phyloP scores from a whole-genome alignment of 768 basidiomycete species.

The Tricholoma sp. region DNA sequence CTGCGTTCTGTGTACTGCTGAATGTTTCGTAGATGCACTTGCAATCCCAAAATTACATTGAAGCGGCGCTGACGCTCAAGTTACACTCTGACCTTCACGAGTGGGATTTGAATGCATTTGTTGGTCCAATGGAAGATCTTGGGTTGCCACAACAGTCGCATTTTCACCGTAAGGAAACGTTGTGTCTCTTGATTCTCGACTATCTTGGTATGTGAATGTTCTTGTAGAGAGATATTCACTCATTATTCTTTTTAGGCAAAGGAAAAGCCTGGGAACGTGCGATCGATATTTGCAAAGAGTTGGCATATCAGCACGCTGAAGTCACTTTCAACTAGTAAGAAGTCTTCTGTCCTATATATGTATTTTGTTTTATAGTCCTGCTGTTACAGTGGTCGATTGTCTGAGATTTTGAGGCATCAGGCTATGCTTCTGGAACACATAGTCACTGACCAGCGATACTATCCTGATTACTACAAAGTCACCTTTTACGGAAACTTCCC shows the following conservation, averaged over 20 bases:
- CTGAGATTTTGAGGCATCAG: slow-evolving; percentile 83
- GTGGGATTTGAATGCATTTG: slow-evolving; percentile 81
- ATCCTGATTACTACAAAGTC: slow-evolving; percentile 91
- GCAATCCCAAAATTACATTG: slow-evolving; percentile 85
- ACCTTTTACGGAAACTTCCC: slow-evolving; percentile 94
- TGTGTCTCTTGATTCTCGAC: slow-evolving; percentile 89
- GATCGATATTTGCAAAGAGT: slow-evolving; percentile 88
- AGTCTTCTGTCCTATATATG: slow-evolving; percentile 18
- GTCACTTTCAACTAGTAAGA: slow-evolving; percentile 89
- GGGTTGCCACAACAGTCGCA: slow-evolving; percentile 89
- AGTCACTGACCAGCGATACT: slow-evolving; percentile 75
- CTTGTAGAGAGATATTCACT: neutral
- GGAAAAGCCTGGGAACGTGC: slow-evolving; percentile 98
- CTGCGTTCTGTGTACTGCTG: slow-evolving; percentile 8
- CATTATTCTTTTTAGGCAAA: slow-evolving; percentile 50
- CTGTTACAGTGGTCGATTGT: slow-evolving; percentile 61
- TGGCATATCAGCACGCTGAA: slow-evolving; percentile 83
- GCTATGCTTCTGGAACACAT: slow-evolving; percentile 87
- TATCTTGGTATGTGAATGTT: slow-evolving; percentile 61
- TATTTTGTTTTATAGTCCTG: slow-evolving; percentile 7
- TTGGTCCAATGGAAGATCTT: slow-evolving; percentile 86
- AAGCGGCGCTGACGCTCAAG: slow-evolving; percentile 91
- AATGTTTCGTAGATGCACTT: slow-evolving; percentile 64
- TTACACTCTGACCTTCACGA: slow-evolving; percentile 90
- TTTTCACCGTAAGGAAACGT: slow-evolving; percentile 90